Conservation (phyloP, 2,329 filamentous ascomycete species). For the Ceratocystis diversiconidia region DNA sequence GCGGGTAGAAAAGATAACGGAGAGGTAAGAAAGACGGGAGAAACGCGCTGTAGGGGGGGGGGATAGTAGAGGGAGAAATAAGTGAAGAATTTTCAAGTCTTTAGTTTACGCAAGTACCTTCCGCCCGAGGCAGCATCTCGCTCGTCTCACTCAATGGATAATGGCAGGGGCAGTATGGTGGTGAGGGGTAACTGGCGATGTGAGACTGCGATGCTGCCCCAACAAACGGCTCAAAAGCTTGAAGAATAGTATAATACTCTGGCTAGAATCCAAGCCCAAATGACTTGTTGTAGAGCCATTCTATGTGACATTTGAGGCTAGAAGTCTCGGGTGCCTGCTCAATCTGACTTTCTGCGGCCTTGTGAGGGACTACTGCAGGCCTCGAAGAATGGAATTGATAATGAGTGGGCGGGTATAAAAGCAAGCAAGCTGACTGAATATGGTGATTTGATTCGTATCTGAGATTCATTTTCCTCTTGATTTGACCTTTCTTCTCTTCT, state of each 20-base stretch:
- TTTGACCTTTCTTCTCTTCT: not conserved
- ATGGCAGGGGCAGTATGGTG: not conserved
- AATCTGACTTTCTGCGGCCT: not conserved
- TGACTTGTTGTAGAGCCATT: not conserved
- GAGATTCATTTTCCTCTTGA: not conserved
- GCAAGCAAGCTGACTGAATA: not conserved
- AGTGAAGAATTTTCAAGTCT: slow-evolving; percentile 9
- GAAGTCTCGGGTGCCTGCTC: not conserved
- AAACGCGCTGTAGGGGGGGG: not conserved
- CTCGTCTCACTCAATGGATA: not conserved
- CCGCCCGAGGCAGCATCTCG: not conserved
- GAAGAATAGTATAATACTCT: not conserved
- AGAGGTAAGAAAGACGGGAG: not conserved
- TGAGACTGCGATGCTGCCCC: not conserved
- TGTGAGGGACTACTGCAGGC: not conserved
- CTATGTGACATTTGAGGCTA: not conserved
- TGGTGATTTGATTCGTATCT: not conserved
- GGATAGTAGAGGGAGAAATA: not conserved
- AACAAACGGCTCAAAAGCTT: not conserved
- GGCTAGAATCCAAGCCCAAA: not conserved
- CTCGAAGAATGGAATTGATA: not conserved
- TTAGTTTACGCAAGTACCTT: not conserved
- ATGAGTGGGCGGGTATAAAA: not conserved
- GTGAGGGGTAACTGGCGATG: not conserved
- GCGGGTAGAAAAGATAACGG: not conserved